Evolutionary conservation across 352 stramenopile genomes (phyloP).

Genomic region (Phytophthora citrophthora): DNA sequence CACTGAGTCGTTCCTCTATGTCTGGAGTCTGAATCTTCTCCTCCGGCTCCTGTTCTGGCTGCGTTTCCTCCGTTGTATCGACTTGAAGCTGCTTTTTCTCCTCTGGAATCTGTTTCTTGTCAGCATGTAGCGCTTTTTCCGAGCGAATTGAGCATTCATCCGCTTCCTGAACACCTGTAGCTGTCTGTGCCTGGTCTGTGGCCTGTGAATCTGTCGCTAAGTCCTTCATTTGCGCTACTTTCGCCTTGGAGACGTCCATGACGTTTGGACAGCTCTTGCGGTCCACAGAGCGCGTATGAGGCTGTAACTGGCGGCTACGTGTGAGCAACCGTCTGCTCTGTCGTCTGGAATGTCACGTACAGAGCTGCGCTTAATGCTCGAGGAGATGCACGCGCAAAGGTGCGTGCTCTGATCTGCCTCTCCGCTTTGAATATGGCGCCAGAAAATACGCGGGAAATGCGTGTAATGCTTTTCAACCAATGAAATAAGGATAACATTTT

Average conservation of each 20-base stretch:
- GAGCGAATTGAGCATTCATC: neutral
- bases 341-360: neutral
- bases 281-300: conserved; percentile 10
- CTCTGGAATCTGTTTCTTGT: conserved; percentile 3
- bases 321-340: conserved; percentile 4
- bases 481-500: neutral
- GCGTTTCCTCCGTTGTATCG: neutral
- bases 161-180: neutral
- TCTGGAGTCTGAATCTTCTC: conserved; percentile 22
- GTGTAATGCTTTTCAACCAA: conserved; percentile 14
- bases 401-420: neutral
- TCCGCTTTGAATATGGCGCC: conserved; percentile 28
- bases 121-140: conserved; percentile 7
- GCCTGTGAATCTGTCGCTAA: neutral
- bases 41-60: conserved; percentile 30
- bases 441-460: conserved; percentile 29
- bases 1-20: conserved; percentile 49
- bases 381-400: neutral
- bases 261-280: neutral
- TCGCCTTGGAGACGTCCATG: conserved; percentile 22
- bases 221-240: neutral
- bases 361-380: neutral
- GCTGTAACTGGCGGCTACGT: neutral
- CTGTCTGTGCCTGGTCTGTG: neutral
- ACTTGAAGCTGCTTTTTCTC: conserved; percentile 6